Conservation (phyloP, 2,329 filamentous ascomycete genomes). For the Botrytis paeoniae region DNA sequence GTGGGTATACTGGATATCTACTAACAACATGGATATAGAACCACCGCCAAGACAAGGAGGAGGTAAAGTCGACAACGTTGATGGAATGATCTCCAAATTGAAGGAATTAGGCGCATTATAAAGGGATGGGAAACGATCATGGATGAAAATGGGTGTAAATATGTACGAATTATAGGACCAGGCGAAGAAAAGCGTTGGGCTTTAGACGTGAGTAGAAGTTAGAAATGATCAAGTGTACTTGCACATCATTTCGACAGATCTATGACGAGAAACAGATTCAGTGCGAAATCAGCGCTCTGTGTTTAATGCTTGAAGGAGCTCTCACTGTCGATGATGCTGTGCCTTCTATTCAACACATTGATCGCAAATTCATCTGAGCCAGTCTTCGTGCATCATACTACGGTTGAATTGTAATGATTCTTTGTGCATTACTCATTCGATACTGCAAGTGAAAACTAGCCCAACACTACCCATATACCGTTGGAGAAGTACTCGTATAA, state of each 20-base stretch:
- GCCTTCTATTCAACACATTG: not conserved
- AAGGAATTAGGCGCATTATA: constrained; percentile 82
- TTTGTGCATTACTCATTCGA: not conserved
- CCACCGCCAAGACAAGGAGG: constrained; percentile 85
- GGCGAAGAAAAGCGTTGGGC: not conserved
- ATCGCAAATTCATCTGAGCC: not conserved
- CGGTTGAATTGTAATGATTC: not conserved
- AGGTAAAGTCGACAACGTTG: constrained; percentile 95
- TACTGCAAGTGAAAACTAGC: not conserved
- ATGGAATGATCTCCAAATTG: constrained; percentile 87
- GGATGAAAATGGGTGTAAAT: constrained; percentile 14
- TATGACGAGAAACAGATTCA: not conserved
- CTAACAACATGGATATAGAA: constrained; percentile 51
- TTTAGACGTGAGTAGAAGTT: not conserved
- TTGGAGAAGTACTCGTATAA: not conserved
- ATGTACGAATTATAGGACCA: constrained; percentile 13
- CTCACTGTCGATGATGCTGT: not conserved
- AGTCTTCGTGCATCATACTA: not conserved
- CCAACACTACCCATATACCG: not conserved
- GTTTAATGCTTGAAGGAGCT: not conserved
- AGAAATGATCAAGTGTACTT: not conserved
- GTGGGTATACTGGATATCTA: not conserved
- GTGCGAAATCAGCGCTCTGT: no score
- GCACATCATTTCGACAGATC: not conserved
- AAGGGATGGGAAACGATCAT: constrained; percentile 8